Evolutionary conservation across 768 basidiomycete genomes (phyloP).

Genomic region (Pleurotus citrinopileatus): DNA sequence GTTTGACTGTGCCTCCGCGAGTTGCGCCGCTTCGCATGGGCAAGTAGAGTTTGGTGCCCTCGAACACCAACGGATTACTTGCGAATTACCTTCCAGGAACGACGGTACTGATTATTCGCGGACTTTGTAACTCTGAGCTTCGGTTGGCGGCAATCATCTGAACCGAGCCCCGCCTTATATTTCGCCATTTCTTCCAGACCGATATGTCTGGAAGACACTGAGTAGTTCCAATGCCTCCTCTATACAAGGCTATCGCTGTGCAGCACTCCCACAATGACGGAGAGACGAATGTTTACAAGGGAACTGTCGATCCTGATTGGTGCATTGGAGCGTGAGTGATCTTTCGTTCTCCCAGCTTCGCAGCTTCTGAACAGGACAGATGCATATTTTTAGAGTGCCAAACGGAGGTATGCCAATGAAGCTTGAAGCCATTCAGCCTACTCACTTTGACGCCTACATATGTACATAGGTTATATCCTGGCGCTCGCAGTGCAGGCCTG

Average conservation of each 20-base stretch:
- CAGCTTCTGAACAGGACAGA: constrained; percentile 12
- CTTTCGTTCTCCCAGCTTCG: not conserved
- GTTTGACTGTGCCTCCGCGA: no score
- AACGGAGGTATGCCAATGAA: constrained; percentile 43
- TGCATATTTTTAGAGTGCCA: constrained; percentile 34
- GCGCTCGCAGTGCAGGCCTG: constrained; percentile 54
- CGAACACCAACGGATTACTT: no score
- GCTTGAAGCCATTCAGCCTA: not conserved
- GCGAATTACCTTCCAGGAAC: no score
- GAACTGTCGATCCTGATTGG: constrained; percentile 47
- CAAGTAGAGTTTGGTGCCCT: no score
- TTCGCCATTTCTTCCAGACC: not conserved
- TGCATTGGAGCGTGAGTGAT: constrained; percentile 38
- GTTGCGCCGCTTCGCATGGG: no score
- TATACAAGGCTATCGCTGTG: constrained; percentile 31
- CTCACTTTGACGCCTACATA: not conserved
- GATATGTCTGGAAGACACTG: not conserved
- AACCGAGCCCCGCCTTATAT: no score
- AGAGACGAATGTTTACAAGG: constrained; percentile 25
- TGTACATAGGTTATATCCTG: constrained; percentile 51
- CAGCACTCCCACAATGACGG: constrained; percentile 13
- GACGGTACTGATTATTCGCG: no score
- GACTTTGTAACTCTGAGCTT: no score
- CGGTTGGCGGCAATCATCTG: no score
- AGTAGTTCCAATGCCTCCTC: constrained; percentile 34